A percentile compares a stretch with the other conserved stretches of the same genome.
These are phyloP conservation scores for Arthrinium phaeospermum DNA, from an alignment of 2,329 filamentous ascomycete genomes.

Conservation along the genomic window DNA sequence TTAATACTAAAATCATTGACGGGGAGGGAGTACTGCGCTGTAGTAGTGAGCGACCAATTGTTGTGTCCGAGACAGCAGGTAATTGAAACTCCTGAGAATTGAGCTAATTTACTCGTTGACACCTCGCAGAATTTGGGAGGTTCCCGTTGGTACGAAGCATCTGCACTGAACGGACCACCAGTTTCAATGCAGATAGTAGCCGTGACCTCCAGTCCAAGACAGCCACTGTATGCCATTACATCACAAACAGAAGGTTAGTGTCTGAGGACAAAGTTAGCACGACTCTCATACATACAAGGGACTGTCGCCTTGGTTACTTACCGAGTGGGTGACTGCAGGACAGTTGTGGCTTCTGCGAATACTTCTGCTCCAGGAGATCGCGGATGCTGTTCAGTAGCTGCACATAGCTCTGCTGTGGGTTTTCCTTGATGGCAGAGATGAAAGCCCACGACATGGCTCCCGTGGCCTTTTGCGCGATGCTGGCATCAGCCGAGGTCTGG, in stretches of 20 bases:
- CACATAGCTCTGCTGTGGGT: slow-evolving; percentile 97
- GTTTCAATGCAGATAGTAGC: not conserved
- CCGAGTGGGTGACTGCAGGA: slow-evolving; percentile 96
- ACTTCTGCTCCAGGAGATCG: slow-evolving; percentile 86
- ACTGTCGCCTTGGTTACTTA: slow-evolving; percentile 53
- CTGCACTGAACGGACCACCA: not conserved
- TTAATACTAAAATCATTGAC: not conserved
- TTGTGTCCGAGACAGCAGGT: not conserved
- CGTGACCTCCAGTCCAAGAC: not conserved
- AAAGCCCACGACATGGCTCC: slow-evolving; percentile 99
- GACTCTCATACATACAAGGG: not conserved
- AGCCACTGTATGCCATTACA: slow-evolving; percentile 44
- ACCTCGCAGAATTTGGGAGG: not conserved
- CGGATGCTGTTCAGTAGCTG: slow-evolving; percentile 95
- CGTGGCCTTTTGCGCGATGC: slow-evolving; percentile 86
- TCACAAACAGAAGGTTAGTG: slow-evolving; percentile 67
- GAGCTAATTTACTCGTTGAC: not conserved
- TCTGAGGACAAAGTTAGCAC: slow-evolving; percentile 47
- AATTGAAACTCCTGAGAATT: not conserved
- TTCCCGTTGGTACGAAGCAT: not conserved
- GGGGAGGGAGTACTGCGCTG: not conserved
- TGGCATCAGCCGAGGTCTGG: slow-evolving; percentile 96
- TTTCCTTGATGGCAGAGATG: slow-evolving; percentile 90
- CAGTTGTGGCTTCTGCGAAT: slow-evolving; percentile 93
- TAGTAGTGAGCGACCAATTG: not conserved